phyloP scores from a whole-genome alignment of 2,329 filamentous ascomycete species.

The Berkeleyomyces basicola region DNA sequence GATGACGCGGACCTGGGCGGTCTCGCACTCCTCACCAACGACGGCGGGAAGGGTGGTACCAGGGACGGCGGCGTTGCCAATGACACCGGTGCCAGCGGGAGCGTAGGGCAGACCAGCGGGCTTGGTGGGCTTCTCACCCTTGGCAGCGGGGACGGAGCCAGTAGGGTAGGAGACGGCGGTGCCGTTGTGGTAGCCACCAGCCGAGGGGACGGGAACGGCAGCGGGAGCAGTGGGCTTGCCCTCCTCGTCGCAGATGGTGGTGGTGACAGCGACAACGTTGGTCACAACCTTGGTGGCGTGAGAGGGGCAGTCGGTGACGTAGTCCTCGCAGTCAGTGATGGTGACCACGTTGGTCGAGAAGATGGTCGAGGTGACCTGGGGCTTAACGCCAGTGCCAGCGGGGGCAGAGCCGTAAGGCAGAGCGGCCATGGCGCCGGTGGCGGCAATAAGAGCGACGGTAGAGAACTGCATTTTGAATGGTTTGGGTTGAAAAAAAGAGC shows the following conservation, averaged over 20 bases:
- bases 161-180: slow-evolving; percentile 12
- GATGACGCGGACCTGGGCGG: slow-evolving; percentile 31
- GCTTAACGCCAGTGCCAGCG: slow-evolving; percentile 24
- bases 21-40: slow-evolving; percentile 19
- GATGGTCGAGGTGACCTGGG: slow-evolving; percentile 32
- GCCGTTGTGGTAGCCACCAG: slow-evolving; percentile 13
- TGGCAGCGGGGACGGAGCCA: slow-evolving; percentile 10
- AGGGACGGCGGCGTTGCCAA: slow-evolving; percentile 12
- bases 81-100: slow-evolving; percentile 9
- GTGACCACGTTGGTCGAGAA: slow-evolving; percentile 42
- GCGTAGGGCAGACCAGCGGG: slow-evolving; percentile 8
- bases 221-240: slow-evolving; percentile 1
- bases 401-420: slow-evolving; percentile 13
- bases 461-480: slow-evolving; percentile 36
- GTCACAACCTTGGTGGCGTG: slow-evolving; percentile 23
- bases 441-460: slow-evolving; percentile 34
- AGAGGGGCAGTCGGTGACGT: slow-evolving; percentile 45
- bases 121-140: not conserved
- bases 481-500: slow-evolving; percentile 17
- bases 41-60: slow-evolving; percentile 15
- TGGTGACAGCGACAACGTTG: slow-evolving; percentile 24
- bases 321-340: slow-evolving; percentile 43
- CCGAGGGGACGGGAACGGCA: slow-evolving; percentile 3
- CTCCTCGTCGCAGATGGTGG: slow-evolving; percentile 24
- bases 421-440: slow-evolving; percentile 31